Percentiles rank a stretch among this genome's conserved stretches.
phyloP scores from a whole-genome alignment of 225 moss, liverwort and hornwort genomes.

The Antitrichia curtipendula region DNA sequence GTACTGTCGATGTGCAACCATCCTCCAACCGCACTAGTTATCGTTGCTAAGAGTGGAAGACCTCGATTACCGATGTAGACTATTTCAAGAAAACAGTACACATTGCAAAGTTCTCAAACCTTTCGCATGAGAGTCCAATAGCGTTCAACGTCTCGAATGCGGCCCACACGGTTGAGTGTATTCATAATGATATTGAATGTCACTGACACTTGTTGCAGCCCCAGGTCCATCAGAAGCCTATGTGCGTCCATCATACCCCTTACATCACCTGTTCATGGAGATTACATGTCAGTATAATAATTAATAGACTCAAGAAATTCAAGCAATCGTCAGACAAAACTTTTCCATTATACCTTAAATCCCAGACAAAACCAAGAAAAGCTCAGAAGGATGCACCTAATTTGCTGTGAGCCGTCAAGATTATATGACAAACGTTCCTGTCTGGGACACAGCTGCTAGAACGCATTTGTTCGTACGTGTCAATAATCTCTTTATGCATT shows the following conservation, averaged over 20 bases:
- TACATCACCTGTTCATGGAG: constrained; percentile 54
- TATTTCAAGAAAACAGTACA: background rate
- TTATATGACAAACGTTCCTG: constrained; percentile 57
- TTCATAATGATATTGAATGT: constrained; percentile 81
- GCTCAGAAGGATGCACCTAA: constrained; percentile 32
- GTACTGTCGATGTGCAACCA: background rate
- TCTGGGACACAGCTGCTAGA: constrained; percentile 52
- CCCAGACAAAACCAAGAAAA: background rate
- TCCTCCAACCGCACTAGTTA: background rate
- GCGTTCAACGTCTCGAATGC: constrained; percentile 67
- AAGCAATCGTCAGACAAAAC: background rate
- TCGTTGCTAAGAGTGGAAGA: background rate
- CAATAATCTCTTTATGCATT: constrained; percentile 54
- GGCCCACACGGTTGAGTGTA: constrained; percentile 61
- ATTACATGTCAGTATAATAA: background rate
- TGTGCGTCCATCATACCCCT: constrained; percentile 71
- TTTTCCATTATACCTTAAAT: background rate
- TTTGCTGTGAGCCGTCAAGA: constrained; percentile 84
- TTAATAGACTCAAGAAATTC: background rate
- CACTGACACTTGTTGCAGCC: constrained; percentile 71
- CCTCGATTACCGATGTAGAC: background rate
- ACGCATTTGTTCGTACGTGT: constrained; percentile 65
- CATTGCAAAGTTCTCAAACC: constrained; percentile 16
- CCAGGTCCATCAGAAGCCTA: constrained; percentile 53
- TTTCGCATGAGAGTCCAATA: constrained; percentile 81